Percentiles rank a stretch among this genome's conserved stretches.
Conservation (phyloP, 441 rosid species). For the Erodium moschatum region DNA sequence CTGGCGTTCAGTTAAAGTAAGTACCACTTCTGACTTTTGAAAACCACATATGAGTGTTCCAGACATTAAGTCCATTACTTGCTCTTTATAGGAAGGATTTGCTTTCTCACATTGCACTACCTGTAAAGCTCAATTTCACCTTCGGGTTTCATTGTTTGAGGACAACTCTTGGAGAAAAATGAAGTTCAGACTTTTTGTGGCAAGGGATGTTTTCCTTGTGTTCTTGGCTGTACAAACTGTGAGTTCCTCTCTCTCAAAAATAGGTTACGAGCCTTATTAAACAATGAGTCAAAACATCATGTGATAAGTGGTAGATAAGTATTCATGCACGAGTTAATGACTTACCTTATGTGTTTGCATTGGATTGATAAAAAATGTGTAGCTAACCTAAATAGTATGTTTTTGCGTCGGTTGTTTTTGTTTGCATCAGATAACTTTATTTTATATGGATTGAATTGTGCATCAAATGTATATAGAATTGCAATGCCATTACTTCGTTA, state of each 20-base stretch:
- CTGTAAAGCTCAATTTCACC: slow-evolving; percentile 86
- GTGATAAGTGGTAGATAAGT: background rate
- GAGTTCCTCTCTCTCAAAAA: slow-evolving; percentile 14
- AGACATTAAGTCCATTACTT: background rate
- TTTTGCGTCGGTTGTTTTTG: background rate
- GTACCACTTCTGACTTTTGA: background rate
- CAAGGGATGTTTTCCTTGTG: slow-evolving; percentile 84
- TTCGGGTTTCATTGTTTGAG: slow-evolving; percentile 57
- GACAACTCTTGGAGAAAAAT: slow-evolving; percentile 80
- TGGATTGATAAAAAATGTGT: background rate
- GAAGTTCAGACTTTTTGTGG: slow-evolving; percentile 86
- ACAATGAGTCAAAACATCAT: background rate
- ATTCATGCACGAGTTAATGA: background rate
- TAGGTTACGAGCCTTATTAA: background rate
- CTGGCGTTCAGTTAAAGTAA: slow-evolving; percentile 88
- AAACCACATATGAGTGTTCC: slow-evolving; percentile 9
- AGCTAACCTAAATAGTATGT: background rate
- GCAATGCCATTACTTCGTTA: background rate
- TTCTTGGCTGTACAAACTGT: slow-evolving; percentile 69
- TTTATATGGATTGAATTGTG: background rate
- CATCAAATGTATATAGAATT: background rate
- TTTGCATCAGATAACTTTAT: background rate
- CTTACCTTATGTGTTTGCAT: background rate
- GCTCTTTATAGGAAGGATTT: slow-evolving; percentile 66
- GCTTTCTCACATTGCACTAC: slow-evolving; percentile 90